These are phyloP conservation scores for Pichia cephalocereana DNA, from an alignment of 805 yeast species.

Conservation along the genomic window DNA sequence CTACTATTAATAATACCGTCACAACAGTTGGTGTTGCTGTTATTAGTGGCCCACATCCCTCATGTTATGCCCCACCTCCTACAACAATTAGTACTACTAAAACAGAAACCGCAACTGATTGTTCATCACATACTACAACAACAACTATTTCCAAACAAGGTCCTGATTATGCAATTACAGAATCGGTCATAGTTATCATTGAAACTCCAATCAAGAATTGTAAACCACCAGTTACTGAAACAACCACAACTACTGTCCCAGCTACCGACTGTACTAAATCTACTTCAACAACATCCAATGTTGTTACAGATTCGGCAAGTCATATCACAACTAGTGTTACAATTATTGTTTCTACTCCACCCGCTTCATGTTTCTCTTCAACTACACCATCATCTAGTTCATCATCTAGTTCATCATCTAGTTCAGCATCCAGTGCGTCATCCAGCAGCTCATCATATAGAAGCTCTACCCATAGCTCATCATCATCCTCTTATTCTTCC, in stretches of 20 bases:
- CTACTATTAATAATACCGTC: not conserved
- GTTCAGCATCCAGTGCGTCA: too few relatives aligned
- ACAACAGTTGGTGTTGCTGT: not conserved
- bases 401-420: too few relatives aligned
- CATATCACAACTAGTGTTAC: too few relatives aligned
- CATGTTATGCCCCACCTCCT: conserved; percentile 3
- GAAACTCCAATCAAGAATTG: not conserved
- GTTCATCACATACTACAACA: not conserved
- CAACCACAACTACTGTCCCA: not conserved
- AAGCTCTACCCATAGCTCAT: too few relatives aligned
- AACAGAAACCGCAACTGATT: not conserved
- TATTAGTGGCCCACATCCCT: not conserved
- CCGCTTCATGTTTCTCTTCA: too few relatives aligned
- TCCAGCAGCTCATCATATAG: too few relatives aligned
- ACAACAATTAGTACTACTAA: not conserved
- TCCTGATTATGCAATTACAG: not conserved
- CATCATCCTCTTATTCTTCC: too few relatives aligned
- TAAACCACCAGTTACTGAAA: not conserved
- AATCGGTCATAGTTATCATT: not conserved
- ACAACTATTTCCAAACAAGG: not conserved
- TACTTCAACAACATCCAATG: not conserved
- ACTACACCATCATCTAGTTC: too few relatives aligned
- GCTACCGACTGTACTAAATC: not conserved
- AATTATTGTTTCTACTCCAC: too few relatives aligned
- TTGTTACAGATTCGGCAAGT: not conserved